Percentiles rank a stretch among this genome's conserved stretches.
These are phyloP conservation scores for Coix lacrymajobi DNA, from an alignment of 176 grass and related monocot genomes.

Conservation along the genomic window DNA sequence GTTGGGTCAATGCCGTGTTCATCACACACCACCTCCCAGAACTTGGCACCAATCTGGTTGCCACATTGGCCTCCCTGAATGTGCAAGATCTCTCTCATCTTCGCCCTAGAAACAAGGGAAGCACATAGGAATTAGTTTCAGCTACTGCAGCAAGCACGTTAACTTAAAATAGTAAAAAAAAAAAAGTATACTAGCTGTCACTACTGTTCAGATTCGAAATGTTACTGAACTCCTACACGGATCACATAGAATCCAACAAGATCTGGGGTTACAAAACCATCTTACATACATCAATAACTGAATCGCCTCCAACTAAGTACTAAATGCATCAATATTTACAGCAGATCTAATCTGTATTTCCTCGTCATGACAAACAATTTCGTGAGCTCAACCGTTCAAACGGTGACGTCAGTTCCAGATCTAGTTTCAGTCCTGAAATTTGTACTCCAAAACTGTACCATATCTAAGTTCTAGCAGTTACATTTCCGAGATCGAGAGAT, in stretches of 20 bases:
- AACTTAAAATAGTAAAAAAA: not conserved
- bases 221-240: not conserved
- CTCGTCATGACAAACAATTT: not conserved
- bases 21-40: constrained; percentile 77
- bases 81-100: constrained; percentile 82
- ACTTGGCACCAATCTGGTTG: constrained; percentile 77
- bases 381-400: not conserved
- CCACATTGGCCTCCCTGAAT: constrained; percentile 75
- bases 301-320: not conserved
- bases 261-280: not conserved
- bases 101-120: constrained; percentile 23
- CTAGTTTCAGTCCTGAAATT: not conserved
- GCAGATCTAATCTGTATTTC: not conserved
- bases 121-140: not conserved
- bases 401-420: not conserved
- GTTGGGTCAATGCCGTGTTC: constrained; percentile 76
- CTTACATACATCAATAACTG: not conserved
- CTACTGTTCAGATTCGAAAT: not conserved
- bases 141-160: not conserved
- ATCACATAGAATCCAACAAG: not conserved
- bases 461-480: not conserved
- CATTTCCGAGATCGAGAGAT: not conserved
- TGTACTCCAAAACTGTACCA: not conserved
- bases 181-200: not conserved
- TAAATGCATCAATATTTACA: not conserved